Evolutionary conservation across 371 early-diverging fungal genomes (phyloP), one percentile per base, ranked within the genome.

Genomic region (Mucor lusitanicus): DNA sequence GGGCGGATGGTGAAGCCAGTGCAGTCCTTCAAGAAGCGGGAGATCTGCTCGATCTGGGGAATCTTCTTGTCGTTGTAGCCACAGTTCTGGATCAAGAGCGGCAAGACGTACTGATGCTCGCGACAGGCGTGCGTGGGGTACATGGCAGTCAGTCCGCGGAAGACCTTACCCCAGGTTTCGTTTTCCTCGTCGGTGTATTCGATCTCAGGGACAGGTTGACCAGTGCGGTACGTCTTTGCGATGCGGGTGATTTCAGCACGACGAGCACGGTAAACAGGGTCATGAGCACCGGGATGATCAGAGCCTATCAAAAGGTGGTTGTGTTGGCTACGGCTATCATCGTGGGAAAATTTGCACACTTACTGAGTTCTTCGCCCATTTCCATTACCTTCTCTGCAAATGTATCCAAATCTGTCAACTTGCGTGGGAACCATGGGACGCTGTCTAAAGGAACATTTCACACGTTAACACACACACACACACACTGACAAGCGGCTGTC

Each of bases 1-100:
- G 98, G 97, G 40, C 98, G 91, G 69, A 98, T 72, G 19, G 96
- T 95, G 76, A 95, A 98, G 0, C 98, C 98, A 3, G 97, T 98
- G 74, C 96, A 96, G 68, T 97, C 97, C 77, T 97, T 95, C 61
- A 98, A 84, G 78, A 97, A 98, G 46, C 86, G 77, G n/a, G 97
- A 97, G 40, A 98, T 89, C 58, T 88, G 90, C 33, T 94, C 94
- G 11, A 96, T 73, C 80, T 98, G 98, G 37, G 98, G 98, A 63
- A 98, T 95, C 50, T 89, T 85, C 72, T 93, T 85, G 11, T 85
- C 87, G 32, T 87, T 80, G 80, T 96, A 98, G 0, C 92, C 95
- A 76, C 99, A 98, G 85, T 98, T 95, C 78, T 94, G 90, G 54
- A 90, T 86, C 58, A 98, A 83, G 44, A 98, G 77, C 60, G 97